Evolutionary conservation across 306 rosid genomes (phyloP).

Genomic region (Cicer judaicum): DNA sequence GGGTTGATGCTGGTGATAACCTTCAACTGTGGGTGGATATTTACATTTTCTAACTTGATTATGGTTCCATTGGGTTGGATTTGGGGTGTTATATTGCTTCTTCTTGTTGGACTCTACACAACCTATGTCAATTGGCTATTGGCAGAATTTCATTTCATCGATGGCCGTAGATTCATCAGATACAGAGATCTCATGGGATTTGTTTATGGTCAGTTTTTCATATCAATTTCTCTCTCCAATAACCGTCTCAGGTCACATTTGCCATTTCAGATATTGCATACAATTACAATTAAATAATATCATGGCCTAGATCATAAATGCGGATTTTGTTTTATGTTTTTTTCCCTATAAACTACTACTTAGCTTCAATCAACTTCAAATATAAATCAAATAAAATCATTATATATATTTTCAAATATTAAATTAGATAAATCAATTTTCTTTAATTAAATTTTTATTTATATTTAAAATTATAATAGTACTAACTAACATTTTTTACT

Average conservation of each 20-base stretch:
- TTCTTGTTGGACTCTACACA: slow-evolving; percentile 57
- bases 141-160: slow-evolving; percentile 64
- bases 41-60: slow-evolving; percentile 58
- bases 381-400: no score
- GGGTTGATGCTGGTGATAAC: slow-evolving; percentile 58
- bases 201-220: slow-evolving; percentile 48
- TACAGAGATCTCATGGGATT: slow-evolving; percentile 72
- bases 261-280: background rate
- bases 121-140: slow-evolving; percentile 71
- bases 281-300: background rate
- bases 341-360: no score
- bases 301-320: background rate
- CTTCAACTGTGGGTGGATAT: slow-evolving; percentile 65
- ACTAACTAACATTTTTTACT: background rate
- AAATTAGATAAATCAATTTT: no score
- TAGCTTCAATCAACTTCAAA: no score
- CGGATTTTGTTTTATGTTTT: no score
- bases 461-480: no score
- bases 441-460: no score
- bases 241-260: no score
- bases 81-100: slow-evolving; percentile 59
- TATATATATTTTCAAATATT: no score
- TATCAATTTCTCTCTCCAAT: background rate
- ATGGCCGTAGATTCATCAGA: slow-evolving; percentile 69
- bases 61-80: slow-evolving; percentile 71